A percentile compares a stretch with the other conserved stretches of the same genome.
Conservation (phyloP, 2,329 filamentous ascomycete species). For the Penicillium palitans region DNA sequence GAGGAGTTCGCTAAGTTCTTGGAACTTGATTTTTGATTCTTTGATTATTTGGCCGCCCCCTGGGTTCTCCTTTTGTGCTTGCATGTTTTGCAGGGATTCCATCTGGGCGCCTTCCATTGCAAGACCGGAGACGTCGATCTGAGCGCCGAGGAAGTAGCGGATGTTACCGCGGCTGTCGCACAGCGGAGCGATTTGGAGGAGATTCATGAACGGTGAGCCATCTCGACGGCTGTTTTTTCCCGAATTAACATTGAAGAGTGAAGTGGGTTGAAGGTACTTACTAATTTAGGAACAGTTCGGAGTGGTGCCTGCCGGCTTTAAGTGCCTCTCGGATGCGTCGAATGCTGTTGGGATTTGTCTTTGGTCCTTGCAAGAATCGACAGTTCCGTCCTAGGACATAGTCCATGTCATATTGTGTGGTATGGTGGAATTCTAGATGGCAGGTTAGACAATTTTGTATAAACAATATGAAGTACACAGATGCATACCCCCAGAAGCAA, state of each 20-base stretch:
- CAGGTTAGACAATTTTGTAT: neutral
- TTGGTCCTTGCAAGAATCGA: constrained; percentile 73
- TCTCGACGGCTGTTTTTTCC: constrained; percentile 58
- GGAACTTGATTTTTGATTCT: constrained; percentile 60
- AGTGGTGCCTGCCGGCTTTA: constrained; percentile 65
- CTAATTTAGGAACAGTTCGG: constrained; percentile 75
- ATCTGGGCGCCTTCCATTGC: constrained; percentile 66
- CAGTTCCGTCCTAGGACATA: constrained; percentile 76
- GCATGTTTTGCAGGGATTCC: constrained; percentile 58
- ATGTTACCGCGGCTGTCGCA: constrained; percentile 66
- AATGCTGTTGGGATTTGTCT: constrained; percentile 64
- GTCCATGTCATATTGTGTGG: constrained; percentile 71
- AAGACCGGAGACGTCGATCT: constrained; percentile 69
- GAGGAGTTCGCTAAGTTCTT: constrained; percentile 68
- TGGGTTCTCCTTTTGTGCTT: constrained; percentile 28
- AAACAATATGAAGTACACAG: neutral
- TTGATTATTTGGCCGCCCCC: constrained; percentile 20
- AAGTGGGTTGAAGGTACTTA: constrained; percentile 34
- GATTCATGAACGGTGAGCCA: constrained; percentile 73
- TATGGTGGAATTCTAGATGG: constrained; percentile 65
- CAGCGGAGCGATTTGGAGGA: constrained; percentile 70
- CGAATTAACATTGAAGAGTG: neutral
- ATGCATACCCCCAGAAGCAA: constrained; percentile 68
- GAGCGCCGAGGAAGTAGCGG: constrained; percentile 70
- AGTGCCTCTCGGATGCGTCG: constrained; percentile 64